A percentile compares a stretch with the other conserved stretches of the same genome.
Conservation (phyloP, 73 alveolate species). For the Blepharisma stoltei region DNA sequence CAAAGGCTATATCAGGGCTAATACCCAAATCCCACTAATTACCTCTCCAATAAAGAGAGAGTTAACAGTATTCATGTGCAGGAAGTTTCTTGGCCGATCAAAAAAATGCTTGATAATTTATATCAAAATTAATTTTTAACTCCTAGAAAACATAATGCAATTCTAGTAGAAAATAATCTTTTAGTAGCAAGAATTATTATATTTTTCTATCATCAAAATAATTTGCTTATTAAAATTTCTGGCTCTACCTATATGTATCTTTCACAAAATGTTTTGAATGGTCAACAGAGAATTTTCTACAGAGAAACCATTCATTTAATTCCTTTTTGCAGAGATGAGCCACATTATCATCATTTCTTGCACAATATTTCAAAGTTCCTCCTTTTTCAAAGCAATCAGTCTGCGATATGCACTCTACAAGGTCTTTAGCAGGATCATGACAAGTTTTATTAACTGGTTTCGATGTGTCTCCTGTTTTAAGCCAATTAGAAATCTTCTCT, state of each 20-base stretch:
- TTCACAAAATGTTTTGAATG: slow-evolving; percentile 20
- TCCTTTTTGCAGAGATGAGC: slow-evolving; percentile 1
- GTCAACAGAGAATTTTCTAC: slow-evolving; percentile 20
- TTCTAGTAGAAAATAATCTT: too few species aligned
- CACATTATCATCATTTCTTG: background rate
- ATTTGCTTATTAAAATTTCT: background rate
- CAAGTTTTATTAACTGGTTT: slow-evolving; percentile 13
- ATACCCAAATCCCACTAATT: too few species aligned
- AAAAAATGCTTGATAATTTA: too few species aligned
- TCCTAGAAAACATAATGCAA: too few species aligned
- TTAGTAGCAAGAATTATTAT: too few species aligned
- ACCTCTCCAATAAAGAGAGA: too few species aligned
- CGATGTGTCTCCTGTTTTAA: slow-evolving; percentile 18
- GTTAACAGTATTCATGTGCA: too few species aligned
- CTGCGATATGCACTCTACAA: slow-evolving; percentile 11
- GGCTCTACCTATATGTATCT: slow-evolving; percentile 23
- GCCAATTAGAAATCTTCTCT: slow-evolving; percentile 10
- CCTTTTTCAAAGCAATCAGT: slow-evolving; percentile 24
- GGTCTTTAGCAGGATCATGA: slow-evolving; percentile 29
- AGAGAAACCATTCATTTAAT: background rate
- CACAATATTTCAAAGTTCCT: slow-evolving; percentile 1
- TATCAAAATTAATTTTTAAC: too few species aligned
- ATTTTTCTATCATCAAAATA: too few species aligned
- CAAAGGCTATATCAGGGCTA: too few species aligned
- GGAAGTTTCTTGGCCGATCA: too few species aligned